Evolutionary conservation across 1,284 basidiomycete species (phyloP), one percentile per base, ranked within the genome.

Genomic region (Porodaedalea pini): DNA sequence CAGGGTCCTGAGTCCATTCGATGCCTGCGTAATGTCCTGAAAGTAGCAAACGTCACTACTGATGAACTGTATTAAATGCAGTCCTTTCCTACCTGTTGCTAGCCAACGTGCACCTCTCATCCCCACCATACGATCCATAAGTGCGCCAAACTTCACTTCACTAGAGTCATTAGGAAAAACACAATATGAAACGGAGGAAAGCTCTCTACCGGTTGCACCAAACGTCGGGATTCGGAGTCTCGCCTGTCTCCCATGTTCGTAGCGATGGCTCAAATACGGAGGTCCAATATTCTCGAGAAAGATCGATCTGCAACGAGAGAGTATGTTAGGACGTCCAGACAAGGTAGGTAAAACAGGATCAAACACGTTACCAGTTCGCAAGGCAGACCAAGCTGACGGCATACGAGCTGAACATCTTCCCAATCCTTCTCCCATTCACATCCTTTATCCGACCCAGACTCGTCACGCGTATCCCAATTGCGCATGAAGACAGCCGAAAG

Each of bases 351-450:
- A n/a, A n/a, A n/a, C n/a, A n/a, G n/a, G n/a, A n/a, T n/a, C n/a
- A n/a, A n/a, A n/a, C n/a, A n/a, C n/a, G n/a, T n/a, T n/a, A 90
- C 90, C 81, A 94, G 78, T 63, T 76, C 70, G 62, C 80, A 85
- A 31, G 81, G 83, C 39, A 91, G 82, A 52, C 75, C 89, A 54
- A 83, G 77, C 64, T 78, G 79, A 57, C 70, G 77, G 67, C 92
- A 94, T 7, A 97, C 90, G 6, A 75, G 73, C 65, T 87, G 85
- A 1, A 98, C 95, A 66, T 96, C 92, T 56, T 89, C 81, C 91
- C 92, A 98, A 66, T 98, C 95, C 56, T 85, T 87, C 71, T 98
- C 89, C 96, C 96, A 98, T 67, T 92, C 88, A 68, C 96, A 98
- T 0, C 92, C 92, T 32, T 78, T 76, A 65, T 89, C 85, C 6